These are phyloP conservation scores for Blastocladiella emersonii DNA, from an alignment of 371 early-diverging fungal genomes.

Conservation along the genomic window DNA sequence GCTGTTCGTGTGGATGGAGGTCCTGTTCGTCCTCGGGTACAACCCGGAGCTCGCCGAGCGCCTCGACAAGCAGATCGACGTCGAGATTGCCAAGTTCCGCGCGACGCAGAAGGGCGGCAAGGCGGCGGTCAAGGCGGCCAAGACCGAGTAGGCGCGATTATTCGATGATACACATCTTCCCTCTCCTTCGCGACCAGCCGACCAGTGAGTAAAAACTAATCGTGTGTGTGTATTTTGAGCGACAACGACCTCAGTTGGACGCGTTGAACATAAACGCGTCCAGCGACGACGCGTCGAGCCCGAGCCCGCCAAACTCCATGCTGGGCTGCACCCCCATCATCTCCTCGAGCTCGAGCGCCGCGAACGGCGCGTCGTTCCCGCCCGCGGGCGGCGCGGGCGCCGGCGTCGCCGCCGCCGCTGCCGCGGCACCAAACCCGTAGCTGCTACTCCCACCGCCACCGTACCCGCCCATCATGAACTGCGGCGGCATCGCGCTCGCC, in stretches of 20 bases:
- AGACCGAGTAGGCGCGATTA: neutral
- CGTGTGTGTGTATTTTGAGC: too few species aligned
- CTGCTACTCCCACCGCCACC: too few species aligned
- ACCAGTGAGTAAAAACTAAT: too few species aligned
- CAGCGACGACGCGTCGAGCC: neutral
- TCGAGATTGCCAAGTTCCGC: constrained; percentile 47
- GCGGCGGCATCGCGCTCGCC: neutral
- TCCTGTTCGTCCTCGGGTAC: constrained; percentile 74
- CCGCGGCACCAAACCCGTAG: neutral
- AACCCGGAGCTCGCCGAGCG: constrained; percentile 47
- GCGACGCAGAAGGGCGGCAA: constrained; percentile 9
- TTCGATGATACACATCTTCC: too few species aligned
- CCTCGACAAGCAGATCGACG: constrained; percentile 41
- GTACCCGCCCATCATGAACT: too few species aligned
- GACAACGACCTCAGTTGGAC: too few species aligned
- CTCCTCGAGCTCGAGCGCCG: neutral
- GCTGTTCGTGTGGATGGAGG: constrained; percentile 83
- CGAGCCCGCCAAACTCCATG: neutral
- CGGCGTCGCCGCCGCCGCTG: neutral
- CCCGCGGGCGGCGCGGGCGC: neutral
- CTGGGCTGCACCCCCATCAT: neutral
- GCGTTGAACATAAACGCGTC: neutral
- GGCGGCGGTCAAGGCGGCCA: neutral
- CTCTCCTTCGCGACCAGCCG: too few species aligned
- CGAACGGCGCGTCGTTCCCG: neutral